These are phyloP conservation scores for Tylopilus intermedius DNA, from an alignment of 768 basidiomycete species.

Conservation along the genomic window DNA sequence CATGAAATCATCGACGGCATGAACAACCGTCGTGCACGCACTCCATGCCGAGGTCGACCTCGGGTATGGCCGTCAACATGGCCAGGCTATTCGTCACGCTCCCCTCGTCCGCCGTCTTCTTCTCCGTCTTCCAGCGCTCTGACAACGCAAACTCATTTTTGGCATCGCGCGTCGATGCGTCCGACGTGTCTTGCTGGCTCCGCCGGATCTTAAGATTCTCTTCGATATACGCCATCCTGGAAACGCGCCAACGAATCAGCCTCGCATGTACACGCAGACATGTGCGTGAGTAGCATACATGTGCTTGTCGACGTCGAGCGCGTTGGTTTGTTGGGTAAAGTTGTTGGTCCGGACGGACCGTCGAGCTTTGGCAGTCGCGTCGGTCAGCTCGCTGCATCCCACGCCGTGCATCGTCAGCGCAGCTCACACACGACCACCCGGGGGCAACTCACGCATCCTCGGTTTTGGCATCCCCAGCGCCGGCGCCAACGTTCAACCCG, in stretches of 20 bases:
- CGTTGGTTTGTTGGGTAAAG: conserved; percentile 96
- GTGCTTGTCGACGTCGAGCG: conserved; percentile 95
- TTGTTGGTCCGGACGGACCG: conserved; percentile 79
- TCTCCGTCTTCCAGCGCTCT: conserved; percentile 58
- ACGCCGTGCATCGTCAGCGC: not conserved
- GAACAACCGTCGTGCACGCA: conserved; percentile 38
- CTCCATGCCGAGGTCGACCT: conserved; percentile 99
- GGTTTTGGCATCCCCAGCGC: conserved; percentile 25
- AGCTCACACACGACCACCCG: too few species aligned
- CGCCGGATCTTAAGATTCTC: conserved; percentile 80
- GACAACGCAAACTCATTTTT: conserved; percentile 77
- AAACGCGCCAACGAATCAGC: too few species aligned
- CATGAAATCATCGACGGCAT: too few species aligned
- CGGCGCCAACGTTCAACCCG: conserved; percentile 49
- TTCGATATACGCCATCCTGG: conserved; percentile 95
- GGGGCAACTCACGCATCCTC: conserved; percentile 44
- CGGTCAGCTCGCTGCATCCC: conserved; percentile 49
- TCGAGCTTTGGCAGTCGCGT: conserved; percentile 66
- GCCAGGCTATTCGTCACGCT: conserved; percentile 89
- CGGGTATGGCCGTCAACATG: conserved; percentile 97
- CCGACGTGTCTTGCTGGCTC: conserved; percentile 46
- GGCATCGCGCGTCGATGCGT: conserved; percentile 39
- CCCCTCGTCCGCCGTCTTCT: conserved; percentile 70
- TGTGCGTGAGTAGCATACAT: conserved; percentile 53
- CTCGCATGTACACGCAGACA: not conserved